Percentiles rank a stretch among this genome's conserved stretches.
Evolutionary conservation across 768 basidiomycete genomes (phyloP).

Genomic region (Xerocomellus intermedius): DNA sequence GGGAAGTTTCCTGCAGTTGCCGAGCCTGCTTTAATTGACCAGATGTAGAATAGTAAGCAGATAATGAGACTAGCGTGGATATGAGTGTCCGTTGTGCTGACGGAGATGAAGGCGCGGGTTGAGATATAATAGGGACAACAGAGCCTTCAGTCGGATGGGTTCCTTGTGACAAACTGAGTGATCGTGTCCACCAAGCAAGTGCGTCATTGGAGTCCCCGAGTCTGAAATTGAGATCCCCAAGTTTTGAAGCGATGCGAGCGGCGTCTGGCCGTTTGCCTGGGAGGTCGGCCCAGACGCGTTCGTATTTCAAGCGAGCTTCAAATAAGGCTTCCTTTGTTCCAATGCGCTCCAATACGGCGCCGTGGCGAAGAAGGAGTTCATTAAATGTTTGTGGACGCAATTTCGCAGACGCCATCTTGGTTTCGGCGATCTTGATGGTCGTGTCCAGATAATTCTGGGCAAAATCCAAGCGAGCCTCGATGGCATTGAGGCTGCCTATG

Average conservation of each 20-base stretch:
- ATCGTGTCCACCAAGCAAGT: conserved; percentile 64
- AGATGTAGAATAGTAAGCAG: conserved; percentile 64
- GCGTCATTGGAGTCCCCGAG: conserved; percentile 55
- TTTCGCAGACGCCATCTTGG: conserved; percentile 35
- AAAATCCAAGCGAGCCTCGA: conserved; percentile 55
- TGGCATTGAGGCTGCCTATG: conserved; percentile 39
- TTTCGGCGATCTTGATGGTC: conserved; percentile 47
- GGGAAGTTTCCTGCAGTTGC: conserved; percentile 52
- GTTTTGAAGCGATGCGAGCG: conserved; percentile 58
- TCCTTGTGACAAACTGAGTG: conserved; percentile 48
- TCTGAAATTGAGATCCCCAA: conserved; percentile 63
- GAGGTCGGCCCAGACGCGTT: conserved; percentile 54
- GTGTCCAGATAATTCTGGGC: conserved; percentile 53
- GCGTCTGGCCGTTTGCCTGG: conserved; percentile 41
- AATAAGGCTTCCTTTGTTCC: conserved; percentile 48
- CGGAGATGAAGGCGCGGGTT: conserved; percentile 51
- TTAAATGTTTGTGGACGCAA: conserved; percentile 50
- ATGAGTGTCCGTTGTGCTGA: conserved; percentile 60
- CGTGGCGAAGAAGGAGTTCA: conserved; percentile 56
- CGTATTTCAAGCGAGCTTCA: conserved; percentile 57
- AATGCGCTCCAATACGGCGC: conserved; percentile 57
- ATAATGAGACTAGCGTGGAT: conserved; percentile 65
- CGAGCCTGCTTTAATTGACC: conserved; percentile 56
- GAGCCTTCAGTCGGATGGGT: conserved; percentile 21
- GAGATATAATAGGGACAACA: conserved; percentile 33